Evolutionary conservation across 2,329 filamentous ascomycete species (phyloP), one percentile per base, ranked within the genome.

Genomic region (Cryphonectria carpinicola): DNA sequence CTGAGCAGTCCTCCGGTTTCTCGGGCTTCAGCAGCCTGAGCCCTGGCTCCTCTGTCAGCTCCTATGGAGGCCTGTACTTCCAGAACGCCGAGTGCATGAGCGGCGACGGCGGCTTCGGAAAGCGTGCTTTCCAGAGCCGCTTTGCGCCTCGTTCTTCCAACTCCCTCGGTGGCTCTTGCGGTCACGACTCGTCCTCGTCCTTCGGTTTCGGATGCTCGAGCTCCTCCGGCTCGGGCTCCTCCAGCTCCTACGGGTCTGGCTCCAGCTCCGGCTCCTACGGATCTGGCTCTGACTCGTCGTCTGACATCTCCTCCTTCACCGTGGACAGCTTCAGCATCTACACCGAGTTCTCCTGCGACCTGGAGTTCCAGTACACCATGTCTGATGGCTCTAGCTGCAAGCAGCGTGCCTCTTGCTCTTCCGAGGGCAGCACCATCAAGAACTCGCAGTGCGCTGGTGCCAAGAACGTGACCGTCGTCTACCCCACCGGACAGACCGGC

Each of bases 391-490:
- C 89, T 19, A 88, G 81, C 72, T 98, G 95, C 90, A 95, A 93
- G 84, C 92, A 97, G 77, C 89, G 88, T 73, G 84, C 88, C 74
- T 78, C 85, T 67, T 97, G 93, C 88, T 88, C 85, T 74, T 84
- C 86, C 69, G 83, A 86, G 22, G 93, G 93, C 77, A 90, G 89
- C 71, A 88, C 87, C 63, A 86, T 98, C 76, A 83, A 89, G 82
- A 98, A 98, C 88, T 89, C 85, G 72, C 94, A 98, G 86, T 98
- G 95, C 80, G 95, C 94, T 88, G 95, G 95, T 81, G 95, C 95
- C 74, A 93, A 87, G 79, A 90, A 89, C 70, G 94, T 98, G 73
- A 90, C 88, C 68, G 90, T 98, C 79, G 82, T 90, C 79, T 89
- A 86, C 81, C 86, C 88, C 74, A 81, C 88, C 71, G 71, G 71